phyloP scores from a whole-genome alignment of 768 basidiomycete genomes.

The Kwoniella botswanensis region DNA sequence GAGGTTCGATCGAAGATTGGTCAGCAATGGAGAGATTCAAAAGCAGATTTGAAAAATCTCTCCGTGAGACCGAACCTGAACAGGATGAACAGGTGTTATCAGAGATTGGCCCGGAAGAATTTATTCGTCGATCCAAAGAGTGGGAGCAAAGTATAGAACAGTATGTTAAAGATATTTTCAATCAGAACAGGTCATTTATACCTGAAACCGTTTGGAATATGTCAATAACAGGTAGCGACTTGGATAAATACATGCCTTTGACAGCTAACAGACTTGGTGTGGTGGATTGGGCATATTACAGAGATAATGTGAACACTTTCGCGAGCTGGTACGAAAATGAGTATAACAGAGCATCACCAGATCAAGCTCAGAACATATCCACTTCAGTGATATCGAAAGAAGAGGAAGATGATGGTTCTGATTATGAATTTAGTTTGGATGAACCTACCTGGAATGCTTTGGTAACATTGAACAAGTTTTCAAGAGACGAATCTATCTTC shows the following conservation, averaged over 20 bases:
- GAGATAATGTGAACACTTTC: background rate
- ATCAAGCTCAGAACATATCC: too few relatives aligned
- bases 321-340: too few relatives aligned
- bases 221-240: background rate
- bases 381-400: too few relatives aligned
- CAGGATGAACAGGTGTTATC: background rate
- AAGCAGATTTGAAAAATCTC: background rate
- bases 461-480: too few relatives aligned
- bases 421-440: too few relatives aligned
- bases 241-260: background rate
- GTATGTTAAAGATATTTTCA: background rate
- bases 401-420: too few relatives aligned
- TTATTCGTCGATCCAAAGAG: background rate
- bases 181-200: background rate
- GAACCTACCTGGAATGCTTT: too few relatives aligned
- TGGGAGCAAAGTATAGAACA: background rate
- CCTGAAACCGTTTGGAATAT: background rate
- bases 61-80: background rate
- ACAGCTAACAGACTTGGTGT: background rate
- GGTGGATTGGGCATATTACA: background rate
- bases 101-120: background rate
- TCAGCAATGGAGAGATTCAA: background rate
- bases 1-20: background rate
- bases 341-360: too few relatives aligned
- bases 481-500: too few relatives aligned